Evolutionary conservation across 768 basidiomycete genomes (phyloP).

Genomic region (Auricularia sp.): DNA sequence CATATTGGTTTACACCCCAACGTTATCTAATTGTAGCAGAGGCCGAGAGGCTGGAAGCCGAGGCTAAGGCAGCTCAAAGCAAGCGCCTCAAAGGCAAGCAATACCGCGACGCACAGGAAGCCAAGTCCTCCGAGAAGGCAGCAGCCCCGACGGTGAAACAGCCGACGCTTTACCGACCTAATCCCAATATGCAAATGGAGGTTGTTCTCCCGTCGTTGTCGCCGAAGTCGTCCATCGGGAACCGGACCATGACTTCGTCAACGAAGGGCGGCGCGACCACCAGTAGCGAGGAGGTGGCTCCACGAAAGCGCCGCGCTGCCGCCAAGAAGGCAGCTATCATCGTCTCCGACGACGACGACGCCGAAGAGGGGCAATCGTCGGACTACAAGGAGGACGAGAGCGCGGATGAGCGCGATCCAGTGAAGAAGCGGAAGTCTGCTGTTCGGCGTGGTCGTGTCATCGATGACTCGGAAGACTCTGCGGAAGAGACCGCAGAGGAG

Average conservation of each 20-base stretch:
- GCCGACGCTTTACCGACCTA: slow-evolving; percentile 2
- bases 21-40: slow-evolving; percentile 11
- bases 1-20: slow-evolving; percentile 2
- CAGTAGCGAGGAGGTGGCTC: not conserved
- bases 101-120: slow-evolving; percentile 52
- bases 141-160: slow-evolving; percentile 7
- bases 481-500: slow-evolving; percentile 2
- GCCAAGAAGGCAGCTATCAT: slow-evolving; percentile 29
- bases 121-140: slow-evolving; percentile 19
- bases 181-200: slow-evolving; percentile 35
- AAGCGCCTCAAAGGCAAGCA: slow-evolving; percentile 70
- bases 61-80: slow-evolving; percentile 33
- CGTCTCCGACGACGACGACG: slow-evolving; percentile 32
- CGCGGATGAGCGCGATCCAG: slow-evolving; percentile 15
- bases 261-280: slow-evolving; percentile 5
- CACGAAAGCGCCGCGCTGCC: not conserved
- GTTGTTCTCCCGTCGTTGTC: slow-evolving; percentile 35
- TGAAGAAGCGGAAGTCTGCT: slow-evolving; percentile 8
- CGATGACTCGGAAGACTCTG: slow-evolving; percentile 38
- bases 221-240: not conserved
- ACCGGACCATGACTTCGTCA: slow-evolving; percentile 5
- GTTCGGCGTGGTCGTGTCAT: slow-evolving; percentile 42
- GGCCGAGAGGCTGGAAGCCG: slow-evolving; percentile 38
- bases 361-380: not conserved
- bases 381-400: slow-evolving; percentile 30